These are phyloP conservation scores for Nigrospora osmanthi DNA, from an alignment of 2,329 filamentous ascomycete species.

Conservation along the genomic window DNA sequence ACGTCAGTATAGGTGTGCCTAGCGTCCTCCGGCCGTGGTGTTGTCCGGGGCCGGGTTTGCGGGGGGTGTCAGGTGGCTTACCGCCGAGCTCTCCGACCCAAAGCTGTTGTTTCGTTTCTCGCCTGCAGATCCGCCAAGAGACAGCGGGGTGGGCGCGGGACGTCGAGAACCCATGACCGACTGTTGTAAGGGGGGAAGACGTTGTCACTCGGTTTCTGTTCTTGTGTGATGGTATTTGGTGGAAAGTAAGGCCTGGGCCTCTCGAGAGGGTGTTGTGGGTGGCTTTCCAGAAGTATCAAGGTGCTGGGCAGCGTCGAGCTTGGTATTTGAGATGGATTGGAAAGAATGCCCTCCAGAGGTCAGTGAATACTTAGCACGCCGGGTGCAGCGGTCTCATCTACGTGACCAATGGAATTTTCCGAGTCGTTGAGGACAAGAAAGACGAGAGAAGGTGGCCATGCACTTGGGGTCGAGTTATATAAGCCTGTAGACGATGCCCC, in stretches of 20 bases:
- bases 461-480: too few relatives aligned
- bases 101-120: conserved; percentile 10
- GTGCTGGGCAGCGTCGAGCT: conserved; percentile 10
- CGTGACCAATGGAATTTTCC: too few relatives aligned
- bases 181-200: neutral
- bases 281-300: conserved; percentile 1
- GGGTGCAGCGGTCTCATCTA: conserved; percentile 11
- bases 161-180: conserved; percentile 13
- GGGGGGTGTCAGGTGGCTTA: neutral
- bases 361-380: conserved; percentile 12
- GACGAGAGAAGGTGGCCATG: too few relatives aligned
- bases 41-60: too few relatives aligned
- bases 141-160: conserved; percentile 9
- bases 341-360: conserved; percentile 17
- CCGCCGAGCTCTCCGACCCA: conserved; percentile 12
- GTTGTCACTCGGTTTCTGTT: neutral
- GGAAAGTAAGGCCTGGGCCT: too few relatives aligned
- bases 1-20: too few relatives aligned
- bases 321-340: conserved; percentile 5
- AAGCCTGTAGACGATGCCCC: too few relatives aligned
- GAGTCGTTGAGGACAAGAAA: too few relatives aligned
- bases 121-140: conserved; percentile 1
- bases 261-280: too few relatives aligned
- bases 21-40: too few relatives aligned
- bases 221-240: too few relatives aligned